Conservation (phyloP, 768 basidiomycete genomes). For the Lactarius evosmus region DNA sequence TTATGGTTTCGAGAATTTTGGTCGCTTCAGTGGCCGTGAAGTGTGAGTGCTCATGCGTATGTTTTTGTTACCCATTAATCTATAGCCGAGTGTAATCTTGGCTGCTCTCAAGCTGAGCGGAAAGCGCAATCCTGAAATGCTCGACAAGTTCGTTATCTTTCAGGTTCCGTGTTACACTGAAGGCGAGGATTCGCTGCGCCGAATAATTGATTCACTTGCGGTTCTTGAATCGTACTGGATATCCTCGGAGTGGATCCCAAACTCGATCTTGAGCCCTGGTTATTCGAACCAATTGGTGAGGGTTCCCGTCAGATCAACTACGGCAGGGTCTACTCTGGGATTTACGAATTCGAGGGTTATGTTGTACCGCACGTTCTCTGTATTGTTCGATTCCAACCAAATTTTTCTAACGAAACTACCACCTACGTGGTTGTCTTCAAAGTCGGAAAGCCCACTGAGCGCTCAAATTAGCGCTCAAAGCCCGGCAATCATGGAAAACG, state of each 20-base stretch:
- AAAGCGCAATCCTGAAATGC: constrained; percentile 80
- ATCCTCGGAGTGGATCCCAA: constrained; percentile 89
- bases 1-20: constrained; percentile 71
- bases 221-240: constrained; percentile 86
- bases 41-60: constrained; percentile 53
- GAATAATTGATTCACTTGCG: constrained; percentile 88
- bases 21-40: constrained; percentile 79
- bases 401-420: constrained; percentile 15
- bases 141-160: constrained; percentile 92
- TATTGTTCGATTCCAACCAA: neutral
- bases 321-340: constrained; percentile 90
- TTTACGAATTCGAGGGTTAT: constrained; percentile 93
- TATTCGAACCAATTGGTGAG: constrained; percentile 91
- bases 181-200: constrained; percentile 88
- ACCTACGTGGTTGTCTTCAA: constrained; percentile 93
- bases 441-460: constrained; percentile 91
- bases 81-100: constrained; percentile 55
- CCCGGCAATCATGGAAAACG: constrained; percentile 95
- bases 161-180: constrained; percentile 96
- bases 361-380: constrained; percentile 75
- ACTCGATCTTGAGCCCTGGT: constrained; percentile 84
- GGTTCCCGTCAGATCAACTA: constrained; percentile 89
- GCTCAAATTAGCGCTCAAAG: no score
- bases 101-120: constrained; percentile 83
- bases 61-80: constrained; percentile 11